A percentile compares a stretch with the other conserved stretches of the same genome.
Evolutionary conservation across 331 rosid species (phyloP).

Genomic region (Quercus phellos): DNA sequence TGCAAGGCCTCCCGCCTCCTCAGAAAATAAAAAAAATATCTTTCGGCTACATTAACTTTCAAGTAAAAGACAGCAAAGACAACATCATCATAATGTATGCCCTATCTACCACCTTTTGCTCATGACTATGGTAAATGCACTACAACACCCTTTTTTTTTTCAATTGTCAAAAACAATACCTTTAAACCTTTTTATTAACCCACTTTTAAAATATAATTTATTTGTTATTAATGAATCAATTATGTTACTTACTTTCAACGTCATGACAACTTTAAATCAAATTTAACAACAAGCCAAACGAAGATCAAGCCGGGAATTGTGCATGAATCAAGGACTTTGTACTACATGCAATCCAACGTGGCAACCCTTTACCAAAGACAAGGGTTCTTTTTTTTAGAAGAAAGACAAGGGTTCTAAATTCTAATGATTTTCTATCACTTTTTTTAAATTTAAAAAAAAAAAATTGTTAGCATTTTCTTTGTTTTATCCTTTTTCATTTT

Average conservation of each 20-base stretch:
- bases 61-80: conserved; percentile 17
- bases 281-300: neutral
- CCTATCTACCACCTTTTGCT: conserved; percentile 16
- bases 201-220: neutral
- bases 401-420: neutral
- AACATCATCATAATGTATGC: conserved; percentile 28
- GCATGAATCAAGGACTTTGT: conserved; percentile 13
- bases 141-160: neutral
- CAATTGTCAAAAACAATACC: too few species aligned
- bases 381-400: neutral
- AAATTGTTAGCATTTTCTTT: too few species aligned
- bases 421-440: neutral
- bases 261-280: conserved; percentile 6
- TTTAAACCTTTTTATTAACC: too few species aligned
- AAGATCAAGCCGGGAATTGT: conserved; percentile 20
- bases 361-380: conserved; percentile 1
- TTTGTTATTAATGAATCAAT: neutral
- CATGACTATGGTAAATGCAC: neutral
- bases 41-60: conserved; percentile 24
- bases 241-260: neutral
- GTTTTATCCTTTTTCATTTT: too few species aligned
- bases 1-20: neutral
- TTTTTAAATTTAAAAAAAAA: too few species aligned
- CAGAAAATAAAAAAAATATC: neutral
- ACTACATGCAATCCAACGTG: neutral